Conservation (phyloP, 768 basidiomycete species). For the Trametes cingulata region DNA sequence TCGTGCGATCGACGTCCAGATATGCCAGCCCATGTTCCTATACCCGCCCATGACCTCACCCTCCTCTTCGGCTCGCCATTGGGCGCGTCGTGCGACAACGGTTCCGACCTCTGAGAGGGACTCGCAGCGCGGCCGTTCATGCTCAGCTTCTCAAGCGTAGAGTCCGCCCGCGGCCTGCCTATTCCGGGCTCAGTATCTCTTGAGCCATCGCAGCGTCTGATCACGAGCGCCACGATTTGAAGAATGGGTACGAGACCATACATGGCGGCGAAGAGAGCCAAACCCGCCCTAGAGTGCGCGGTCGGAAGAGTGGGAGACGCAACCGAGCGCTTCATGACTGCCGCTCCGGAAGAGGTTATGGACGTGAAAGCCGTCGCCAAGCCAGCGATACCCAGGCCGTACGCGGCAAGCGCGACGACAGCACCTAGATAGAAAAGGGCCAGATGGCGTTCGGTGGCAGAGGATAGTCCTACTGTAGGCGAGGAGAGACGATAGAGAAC, state of each 20-base stretch:
- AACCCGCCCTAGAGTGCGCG: slow-evolving; percentile 61
- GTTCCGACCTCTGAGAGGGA: slow-evolving; percentile 30
- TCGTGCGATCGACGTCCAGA: slow-evolving; percentile 43
- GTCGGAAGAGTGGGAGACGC: slow-evolving; percentile 48
- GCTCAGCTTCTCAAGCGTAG: slow-evolving; percentile 43
- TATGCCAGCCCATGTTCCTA: slow-evolving; percentile 37
- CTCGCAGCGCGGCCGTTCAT: slow-evolving; percentile 29
- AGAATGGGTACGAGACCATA: slow-evolving; percentile 54
- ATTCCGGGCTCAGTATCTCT: slow-evolving; percentile 12
- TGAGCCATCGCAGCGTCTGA: not conserved
- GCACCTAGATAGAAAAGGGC: slow-evolving; percentile 39
- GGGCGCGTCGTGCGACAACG: not conserved
- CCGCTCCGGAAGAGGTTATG: slow-evolving; percentile 34
- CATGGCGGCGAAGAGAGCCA: slow-evolving; percentile 62
- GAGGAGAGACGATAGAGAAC: slow-evolving; percentile 44
- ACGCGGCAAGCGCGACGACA: slow-evolving; percentile 47
- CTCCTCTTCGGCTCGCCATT: slow-evolving; percentile 21
- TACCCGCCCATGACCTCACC: slow-evolving; percentile 41
- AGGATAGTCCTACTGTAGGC: slow-evolving; percentile 34
- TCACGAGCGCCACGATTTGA: slow-evolving; percentile 33
- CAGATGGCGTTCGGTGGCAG: slow-evolving; percentile 18
- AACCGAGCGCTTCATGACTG: slow-evolving; percentile 36
- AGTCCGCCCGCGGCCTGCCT: slow-evolving; percentile 35
- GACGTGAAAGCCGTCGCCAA: slow-evolving; percentile 65
- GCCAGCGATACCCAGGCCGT: slow-evolving; percentile 63